Evolutionary conservation across 306 rosid genomes (phyloP).

Genomic region (Castanea mollissima): DNA sequence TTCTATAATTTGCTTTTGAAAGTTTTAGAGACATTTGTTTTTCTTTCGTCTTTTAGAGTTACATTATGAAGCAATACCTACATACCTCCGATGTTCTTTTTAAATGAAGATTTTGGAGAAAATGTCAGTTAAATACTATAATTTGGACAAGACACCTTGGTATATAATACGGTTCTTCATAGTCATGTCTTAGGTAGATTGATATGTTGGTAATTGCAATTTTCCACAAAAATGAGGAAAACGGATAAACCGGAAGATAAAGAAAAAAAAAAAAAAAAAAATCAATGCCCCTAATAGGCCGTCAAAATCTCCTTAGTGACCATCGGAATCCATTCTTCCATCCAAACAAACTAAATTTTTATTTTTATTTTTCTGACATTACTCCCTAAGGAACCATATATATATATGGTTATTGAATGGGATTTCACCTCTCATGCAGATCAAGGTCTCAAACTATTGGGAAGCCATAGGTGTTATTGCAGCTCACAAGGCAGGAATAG

Average conservation of each 20-base stretch:
- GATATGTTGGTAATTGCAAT: not conserved
- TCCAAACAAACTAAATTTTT: not conserved
- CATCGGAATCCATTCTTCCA: not conserved
- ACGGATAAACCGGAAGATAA: not conserved
- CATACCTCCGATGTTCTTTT: not conserved
- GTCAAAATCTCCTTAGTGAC: not conserved
- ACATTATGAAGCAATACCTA: not conserved
- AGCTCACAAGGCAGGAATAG: constrained; percentile 88
- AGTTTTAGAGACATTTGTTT: not conserved
- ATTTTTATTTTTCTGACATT: not conserved
- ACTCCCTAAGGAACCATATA: not conserved
- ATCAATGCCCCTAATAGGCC: not conserved
- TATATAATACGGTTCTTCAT: not conserved
- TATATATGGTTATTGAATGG: constrained; percentile 25
- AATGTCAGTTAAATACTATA: not conserved
- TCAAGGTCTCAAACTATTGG: constrained; percentile 88
- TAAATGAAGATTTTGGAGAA: not conserved
- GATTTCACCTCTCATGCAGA: constrained; percentile 43
- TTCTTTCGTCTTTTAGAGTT: not conserved
- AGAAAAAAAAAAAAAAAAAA: not conserved
- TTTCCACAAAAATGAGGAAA: not conserved
- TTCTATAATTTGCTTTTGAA: not conserved
- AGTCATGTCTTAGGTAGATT: not conserved
- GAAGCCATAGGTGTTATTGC: constrained; percentile 89
- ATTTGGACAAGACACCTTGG: not conserved